These are phyloP conservation scores for Keithomyces neogunnii DNA, from an alignment of 2,329 filamentous ascomycete species.

Conservation along the genomic window DNA sequence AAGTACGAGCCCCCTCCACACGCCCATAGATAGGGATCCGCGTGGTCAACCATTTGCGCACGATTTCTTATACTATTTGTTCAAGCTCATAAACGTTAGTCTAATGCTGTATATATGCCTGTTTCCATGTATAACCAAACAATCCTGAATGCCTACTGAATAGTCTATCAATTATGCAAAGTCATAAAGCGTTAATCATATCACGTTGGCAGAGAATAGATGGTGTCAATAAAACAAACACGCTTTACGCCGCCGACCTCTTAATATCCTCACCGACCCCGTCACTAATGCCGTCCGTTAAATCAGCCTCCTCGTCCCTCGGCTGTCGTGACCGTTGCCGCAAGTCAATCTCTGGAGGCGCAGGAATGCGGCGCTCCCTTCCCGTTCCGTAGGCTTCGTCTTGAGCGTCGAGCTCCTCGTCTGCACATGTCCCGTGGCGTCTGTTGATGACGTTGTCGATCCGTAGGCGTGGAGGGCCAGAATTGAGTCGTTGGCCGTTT, in stretches of 20 bases:
- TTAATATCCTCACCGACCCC: constrained; percentile 1
- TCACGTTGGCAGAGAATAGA: not conserved
- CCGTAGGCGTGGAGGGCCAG: constrained; percentile 27
- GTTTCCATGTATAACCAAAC: not conserved
- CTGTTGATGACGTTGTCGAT: constrained; percentile 31
- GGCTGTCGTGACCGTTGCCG: not conserved
- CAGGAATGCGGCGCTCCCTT: not conserved
- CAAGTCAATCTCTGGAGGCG: constrained; percentile 1
- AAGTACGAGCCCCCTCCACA: constrained; percentile 19
- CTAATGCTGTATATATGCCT: not conserved
- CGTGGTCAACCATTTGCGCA: too few relatives aligned
- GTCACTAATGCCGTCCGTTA: constrained; percentile 1
- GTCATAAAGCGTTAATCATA: constrained; percentile 2
- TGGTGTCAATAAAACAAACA: not conserved
- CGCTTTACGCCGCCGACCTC: not conserved
- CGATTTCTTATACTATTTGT: not conserved
- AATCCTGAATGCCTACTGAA: not conserved
- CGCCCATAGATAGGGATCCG: not conserved
- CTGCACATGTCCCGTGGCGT: constrained; percentile 13
- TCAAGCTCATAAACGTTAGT: not conserved
- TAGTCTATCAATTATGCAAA: not conserved
- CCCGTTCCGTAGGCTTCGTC: not conserved
- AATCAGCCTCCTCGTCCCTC: not conserved
- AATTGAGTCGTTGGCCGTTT: constrained; percentile 26
- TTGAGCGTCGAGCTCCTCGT: constrained; percentile 6